Evolutionary conservation across 208 protist genomes (phyloP), one percentile per base, ranked within the genome.

Genomic region (Acanthamoeba triangularis): DNA sequence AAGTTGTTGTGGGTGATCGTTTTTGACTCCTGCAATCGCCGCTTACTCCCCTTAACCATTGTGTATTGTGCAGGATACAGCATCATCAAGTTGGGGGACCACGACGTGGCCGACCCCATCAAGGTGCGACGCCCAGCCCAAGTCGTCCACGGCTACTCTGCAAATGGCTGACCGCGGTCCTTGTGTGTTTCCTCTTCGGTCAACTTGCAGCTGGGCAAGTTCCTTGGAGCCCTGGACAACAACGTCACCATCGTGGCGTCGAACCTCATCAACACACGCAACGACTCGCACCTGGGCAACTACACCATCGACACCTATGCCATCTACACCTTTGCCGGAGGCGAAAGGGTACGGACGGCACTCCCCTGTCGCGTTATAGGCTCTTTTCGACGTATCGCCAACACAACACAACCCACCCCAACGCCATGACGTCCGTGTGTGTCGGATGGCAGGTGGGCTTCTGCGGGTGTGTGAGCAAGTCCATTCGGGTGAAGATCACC

Each of bases 261-360:
- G 13, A 93, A 93, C 61, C 54, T 93, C 25, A 35, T 93, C 61
- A 78, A 78, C 44, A 28, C 88, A 0, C n/a, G 25, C 4, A 93
- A 78, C 63, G 88, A 93, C 37, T 41, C 41, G 5, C 6, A 52
- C 20, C 18, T 93, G 6, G 35, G 47, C 61, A 69, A 54, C 18
- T 72, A 54, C 25, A 56, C 54, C 1, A 93, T 93, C 25, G 5
- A 13, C 61, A n/a, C 52, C 59, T 92, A 92, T 37, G 87, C 59
- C 56, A 41, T 92, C 49, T 25, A 52, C 49, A 92, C 88, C 47
- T 93, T 80, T 30, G 23, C 88, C 3, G 88, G 63, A 56, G 88
- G 88, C 8, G 49, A 93, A 41, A 76, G 30, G 30, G 88, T 93
- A 47, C 72, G 35, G 6, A 10, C 3, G 28, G 18, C 20, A 49